Evolutionary conservation across 768 basidiomycete species (phyloP).

Genomic region (Leccinum disarticulatum): DNA sequence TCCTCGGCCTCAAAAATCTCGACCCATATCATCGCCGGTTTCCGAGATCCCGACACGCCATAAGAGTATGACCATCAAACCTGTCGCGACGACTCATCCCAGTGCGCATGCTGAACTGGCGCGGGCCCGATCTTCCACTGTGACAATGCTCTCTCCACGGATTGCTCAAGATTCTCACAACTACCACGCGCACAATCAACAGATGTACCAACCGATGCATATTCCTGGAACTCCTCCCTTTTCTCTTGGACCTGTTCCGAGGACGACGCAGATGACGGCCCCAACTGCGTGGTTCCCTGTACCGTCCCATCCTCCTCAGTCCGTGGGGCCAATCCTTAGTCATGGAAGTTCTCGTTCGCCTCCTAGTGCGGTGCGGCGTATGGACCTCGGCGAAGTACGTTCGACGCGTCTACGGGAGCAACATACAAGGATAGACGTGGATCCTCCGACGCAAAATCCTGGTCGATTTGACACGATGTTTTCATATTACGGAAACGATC

Average conservation of each 20-base stretch:
- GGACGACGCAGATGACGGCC: constrained; percentile 4
- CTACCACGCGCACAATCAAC: constrained; percentile 33
- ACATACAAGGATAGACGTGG: constrained; percentile 39
- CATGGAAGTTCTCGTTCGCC: constrained; percentile 13
- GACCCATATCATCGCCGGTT: constrained; percentile 31
- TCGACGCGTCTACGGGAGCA: constrained; percentile 43
- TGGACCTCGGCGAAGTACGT: constrained; percentile 16
- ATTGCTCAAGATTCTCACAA: constrained; percentile 30
- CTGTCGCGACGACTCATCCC: constrained; percentile 14
- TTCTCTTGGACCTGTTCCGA: constrained; percentile 1
- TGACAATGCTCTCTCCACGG: constrained; percentile 25
- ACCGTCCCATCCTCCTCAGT: constrained; percentile 7
- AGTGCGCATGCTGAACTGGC: constrained; percentile 24
- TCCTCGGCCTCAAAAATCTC: constrained; percentile 41
- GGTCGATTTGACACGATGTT: constrained; percentile 45
- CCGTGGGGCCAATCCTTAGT: constrained; percentile 15
- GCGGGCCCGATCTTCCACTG: constrained; percentile 32
- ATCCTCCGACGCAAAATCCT: constrained; percentile 42
- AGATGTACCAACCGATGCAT: constrained; percentile 32
- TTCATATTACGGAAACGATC: constrained; percentile 24
- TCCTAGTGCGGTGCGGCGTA: constrained; percentile 11
- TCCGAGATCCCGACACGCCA: constrained; percentile 30
- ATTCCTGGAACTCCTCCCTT: constrained; percentile 23
- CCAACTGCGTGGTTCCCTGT: constrained; percentile 21
- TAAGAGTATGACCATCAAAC: constrained; percentile 32